A percentile compares a stretch with the other conserved stretches of the same genome.
Conservation (phyloP, 164 flowering plant genomes). For the Liriodendron chinense region DNA sequence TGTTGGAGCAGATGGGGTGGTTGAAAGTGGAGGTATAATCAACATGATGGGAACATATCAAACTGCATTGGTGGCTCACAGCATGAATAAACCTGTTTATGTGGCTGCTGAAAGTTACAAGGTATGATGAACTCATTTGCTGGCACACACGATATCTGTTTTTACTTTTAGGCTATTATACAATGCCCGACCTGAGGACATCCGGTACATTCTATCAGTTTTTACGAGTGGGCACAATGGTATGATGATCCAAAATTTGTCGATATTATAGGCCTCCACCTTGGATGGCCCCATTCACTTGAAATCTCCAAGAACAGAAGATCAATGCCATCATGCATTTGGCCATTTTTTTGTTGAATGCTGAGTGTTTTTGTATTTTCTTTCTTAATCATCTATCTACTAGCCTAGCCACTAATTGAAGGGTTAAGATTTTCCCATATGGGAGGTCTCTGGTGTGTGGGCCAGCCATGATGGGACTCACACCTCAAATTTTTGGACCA, state of each 20-base stretch:
- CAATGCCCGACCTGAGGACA: neutral
- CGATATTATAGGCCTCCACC: neutral
- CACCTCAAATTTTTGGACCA: neutral
- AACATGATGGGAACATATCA: slow-evolving; percentile 99
- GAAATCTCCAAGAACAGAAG: neutral
- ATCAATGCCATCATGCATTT: neutral
- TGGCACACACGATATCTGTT: neutral
- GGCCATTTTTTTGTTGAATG: neutral
- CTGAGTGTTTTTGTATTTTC: neutral
- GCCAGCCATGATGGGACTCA: neutral
- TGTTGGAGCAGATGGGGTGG: slow-evolving; percentile 98
- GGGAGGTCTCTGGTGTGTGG: neutral
- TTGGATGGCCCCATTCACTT: neutral
- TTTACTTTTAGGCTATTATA: neutral
- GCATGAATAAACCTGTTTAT: slow-evolving; percentile 94
- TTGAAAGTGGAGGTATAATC: slow-evolving; percentile 95
- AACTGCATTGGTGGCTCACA: slow-evolving; percentile 86
- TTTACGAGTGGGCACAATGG: neutral
- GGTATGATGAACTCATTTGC: slow-evolving; percentile 31
- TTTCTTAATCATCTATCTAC: neutral
- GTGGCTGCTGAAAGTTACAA: slow-evolving; percentile 99
- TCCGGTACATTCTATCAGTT: no score
- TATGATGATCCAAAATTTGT: neutral
- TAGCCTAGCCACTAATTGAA: neutral
- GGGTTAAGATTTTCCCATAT: neutral